These are phyloP conservation scores for Plasmodium ovale DNA, from an alignment of 169 alveolate genomes.

Conservation along the genomic window DNA sequence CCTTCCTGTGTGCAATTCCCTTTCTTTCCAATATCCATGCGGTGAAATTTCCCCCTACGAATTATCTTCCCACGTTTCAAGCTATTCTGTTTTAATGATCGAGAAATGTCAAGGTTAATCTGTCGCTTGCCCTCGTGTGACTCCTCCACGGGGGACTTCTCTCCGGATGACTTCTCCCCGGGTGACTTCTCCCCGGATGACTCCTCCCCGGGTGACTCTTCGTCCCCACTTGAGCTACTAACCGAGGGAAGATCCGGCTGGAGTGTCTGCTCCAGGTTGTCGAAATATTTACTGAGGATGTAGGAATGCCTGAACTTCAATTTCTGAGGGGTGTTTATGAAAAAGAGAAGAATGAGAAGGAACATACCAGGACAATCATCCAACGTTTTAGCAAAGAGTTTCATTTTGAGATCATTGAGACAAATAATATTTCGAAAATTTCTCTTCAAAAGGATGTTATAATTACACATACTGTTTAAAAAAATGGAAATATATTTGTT, in stretches of 20 bases:
- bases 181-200: neutral
- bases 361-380: constrained; percentile 75
- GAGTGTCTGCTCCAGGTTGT: neutral
- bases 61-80: no score
- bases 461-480: constrained; percentile 58
- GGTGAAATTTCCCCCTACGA: no score
- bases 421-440: constrained; percentile 33
- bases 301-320: constrained; percentile 15
- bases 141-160: neutral
- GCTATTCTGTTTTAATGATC: no score
- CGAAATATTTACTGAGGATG: constrained; percentile 34
- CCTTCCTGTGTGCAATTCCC: neutral
- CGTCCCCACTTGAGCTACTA: neutral
- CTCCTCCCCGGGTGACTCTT: neutral
- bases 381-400: constrained; percentile 69
- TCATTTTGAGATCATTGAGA: constrained; percentile 67
- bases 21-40: neutral
- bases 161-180: neutral
- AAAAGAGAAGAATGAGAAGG: constrained; percentile 35
- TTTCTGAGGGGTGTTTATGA: constrained; percentile 54
- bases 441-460: constrained; percentile 34
- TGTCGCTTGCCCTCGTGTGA: neutral
- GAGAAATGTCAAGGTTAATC: neutral
- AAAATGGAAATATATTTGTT: constrained; percentile 41
- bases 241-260: neutral